Conservation (phyloP, 441 rosid species). For the Raphanus hybrid region DNA sequence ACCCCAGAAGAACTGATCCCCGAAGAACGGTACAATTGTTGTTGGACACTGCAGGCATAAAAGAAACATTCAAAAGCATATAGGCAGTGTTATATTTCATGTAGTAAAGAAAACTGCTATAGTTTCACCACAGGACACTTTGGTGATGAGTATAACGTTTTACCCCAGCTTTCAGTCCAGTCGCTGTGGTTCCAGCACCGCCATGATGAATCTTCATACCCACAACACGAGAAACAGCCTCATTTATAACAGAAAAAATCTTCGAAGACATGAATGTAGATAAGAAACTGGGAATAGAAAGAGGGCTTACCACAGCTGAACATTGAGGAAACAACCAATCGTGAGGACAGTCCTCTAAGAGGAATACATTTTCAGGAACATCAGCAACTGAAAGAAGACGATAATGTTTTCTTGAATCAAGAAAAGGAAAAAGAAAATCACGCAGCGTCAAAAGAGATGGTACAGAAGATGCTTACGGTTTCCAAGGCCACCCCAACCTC, state of each 20-base stretch:
- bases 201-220: conserved; percentile 92
- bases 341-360: conserved; percentile 94
- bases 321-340: conserved; percentile 99
- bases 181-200: conserved; percentile 99
- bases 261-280: background rate
- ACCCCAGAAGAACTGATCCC: conserved; percentile 99
- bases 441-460: conserved; percentile 11
- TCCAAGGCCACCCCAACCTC: conserved; percentile 99
- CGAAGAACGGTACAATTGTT: conserved; percentile 94
- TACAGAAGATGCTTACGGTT: conserved; percentile 59
- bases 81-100: background rate
- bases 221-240: conserved; percentile 27
- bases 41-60: conserved; percentile 82
- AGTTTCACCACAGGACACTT: background rate
- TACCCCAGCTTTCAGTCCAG: conserved; percentile 98
- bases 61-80: background rate
- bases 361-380: conserved; percentile 71
- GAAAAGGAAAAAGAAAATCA: conserved; percentile 14
- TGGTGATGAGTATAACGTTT: conserved; percentile 10
- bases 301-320: conserved; percentile 81
- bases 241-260: conserved; percentile 8
- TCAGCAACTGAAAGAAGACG: conserved; percentile 62
- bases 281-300: background rate
- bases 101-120: conserved; percentile 7
- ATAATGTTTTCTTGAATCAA: background rate